These are phyloP conservation scores for Gaeumannomyces tritici DNA, from an alignment of 2,329 filamentous ascomycete species.

Conservation along the genomic window DNA sequence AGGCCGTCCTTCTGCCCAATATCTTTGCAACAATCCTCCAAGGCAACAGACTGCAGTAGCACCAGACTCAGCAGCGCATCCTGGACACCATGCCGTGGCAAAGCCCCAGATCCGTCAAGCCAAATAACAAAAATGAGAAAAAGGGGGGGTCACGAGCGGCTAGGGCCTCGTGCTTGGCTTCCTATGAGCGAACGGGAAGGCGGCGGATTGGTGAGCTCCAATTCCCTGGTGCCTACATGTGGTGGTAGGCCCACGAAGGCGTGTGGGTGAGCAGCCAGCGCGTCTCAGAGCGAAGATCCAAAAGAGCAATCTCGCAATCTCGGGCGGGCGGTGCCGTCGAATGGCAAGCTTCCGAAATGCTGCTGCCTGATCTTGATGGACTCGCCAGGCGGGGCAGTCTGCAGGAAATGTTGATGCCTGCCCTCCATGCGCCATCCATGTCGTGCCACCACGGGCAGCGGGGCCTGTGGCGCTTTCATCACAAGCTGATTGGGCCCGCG, in stretches of 20 bases:
- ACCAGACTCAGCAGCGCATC: no score
- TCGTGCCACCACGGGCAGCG: neutral
- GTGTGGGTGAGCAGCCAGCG: no score
- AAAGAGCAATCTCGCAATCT: neutral
- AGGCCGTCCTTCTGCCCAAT: no score
- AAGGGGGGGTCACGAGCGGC: no score
- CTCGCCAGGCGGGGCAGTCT: neutral
- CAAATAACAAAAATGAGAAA: no score
- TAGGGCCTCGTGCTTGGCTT: no score
- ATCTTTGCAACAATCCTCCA: no score
- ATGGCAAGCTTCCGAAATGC: neutral
- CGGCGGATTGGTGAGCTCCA: neutral
- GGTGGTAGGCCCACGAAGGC: neutral
- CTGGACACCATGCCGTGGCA: no score
- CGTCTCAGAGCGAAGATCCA: no score
- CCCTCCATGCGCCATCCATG: neutral
- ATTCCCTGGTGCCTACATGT: neutral
- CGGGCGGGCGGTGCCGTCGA: neutral
- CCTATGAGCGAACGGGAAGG: no score
- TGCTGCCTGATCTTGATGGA: neutral
- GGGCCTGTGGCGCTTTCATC: neutral
- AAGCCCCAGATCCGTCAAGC: no score
- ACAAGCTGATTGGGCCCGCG: neutral
- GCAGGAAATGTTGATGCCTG: neutral
- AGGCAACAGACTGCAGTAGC: no score